phyloP scores from a whole-genome alignment of 108 stramenopile genomes.

The Aurantiochytrium sp. region DNA sequence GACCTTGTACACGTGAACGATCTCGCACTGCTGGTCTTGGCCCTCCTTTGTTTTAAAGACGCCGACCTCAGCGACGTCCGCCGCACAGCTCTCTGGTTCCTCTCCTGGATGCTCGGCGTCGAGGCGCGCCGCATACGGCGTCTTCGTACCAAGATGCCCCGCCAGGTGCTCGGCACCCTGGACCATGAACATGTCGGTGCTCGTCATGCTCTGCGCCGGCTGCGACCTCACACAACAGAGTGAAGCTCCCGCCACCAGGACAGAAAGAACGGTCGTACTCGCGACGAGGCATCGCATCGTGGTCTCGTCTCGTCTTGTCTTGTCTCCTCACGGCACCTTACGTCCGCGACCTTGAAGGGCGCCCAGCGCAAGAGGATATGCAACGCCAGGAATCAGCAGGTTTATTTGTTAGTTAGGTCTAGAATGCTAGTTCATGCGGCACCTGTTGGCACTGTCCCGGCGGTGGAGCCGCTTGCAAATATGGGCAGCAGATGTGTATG shows the following conservation, averaged over 20 bases:
- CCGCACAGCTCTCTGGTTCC: background rate
- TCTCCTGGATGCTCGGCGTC: background rate
- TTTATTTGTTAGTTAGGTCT: too few species aligned
- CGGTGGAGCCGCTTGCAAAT: background rate
- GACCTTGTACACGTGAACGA: background rate
- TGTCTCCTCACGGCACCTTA: too few species aligned
- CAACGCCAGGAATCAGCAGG: too few species aligned
- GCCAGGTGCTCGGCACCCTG: background rate
- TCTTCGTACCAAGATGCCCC: background rate
- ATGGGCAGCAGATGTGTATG: background rate
- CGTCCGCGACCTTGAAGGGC: too few species aligned
- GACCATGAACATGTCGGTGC: too few species aligned
- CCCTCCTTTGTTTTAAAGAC: background rate
- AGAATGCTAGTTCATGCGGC: background rate
- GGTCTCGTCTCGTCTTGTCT: too few species aligned
- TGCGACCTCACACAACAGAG: too few species aligned
- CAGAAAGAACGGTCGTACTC: too few species aligned
- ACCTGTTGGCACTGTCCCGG: background rate
- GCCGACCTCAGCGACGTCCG: background rate
- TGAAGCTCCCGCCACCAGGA: too few species aligned
- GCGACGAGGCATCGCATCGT: too few species aligned
- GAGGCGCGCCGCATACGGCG: background rate
- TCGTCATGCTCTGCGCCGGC: too few species aligned
- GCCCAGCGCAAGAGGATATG: too few species aligned
- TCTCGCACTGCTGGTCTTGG: background rate